Base-by-base conservation (phyloP, 2,329 filamentous ascomycete species). In the Zasmidium cellare region DNA sequence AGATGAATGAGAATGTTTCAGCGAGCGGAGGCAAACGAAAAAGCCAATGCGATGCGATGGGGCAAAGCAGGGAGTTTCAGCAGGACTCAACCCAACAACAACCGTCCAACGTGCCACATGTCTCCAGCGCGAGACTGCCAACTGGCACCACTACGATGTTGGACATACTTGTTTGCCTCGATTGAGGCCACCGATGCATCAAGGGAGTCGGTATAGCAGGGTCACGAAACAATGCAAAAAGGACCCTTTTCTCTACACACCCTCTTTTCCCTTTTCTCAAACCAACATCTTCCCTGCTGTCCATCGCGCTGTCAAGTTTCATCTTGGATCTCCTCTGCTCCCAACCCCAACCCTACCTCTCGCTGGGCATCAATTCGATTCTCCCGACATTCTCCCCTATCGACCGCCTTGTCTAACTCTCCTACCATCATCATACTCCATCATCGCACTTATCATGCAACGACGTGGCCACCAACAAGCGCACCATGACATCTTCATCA, bases 131-230 rank as follows among this genome's bases (percentile, higher is more conserved):
- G 50, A 48, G 14, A 25, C 41, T 31, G 35, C 51, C 35, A 46
- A 51, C 44, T 52, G 41, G 23, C 38, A 31, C 14, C 24, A n/a
- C n/a, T n/a, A n/a, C n/a, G n/a, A n/a, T n/a, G 7, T 22, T 19
- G 55, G 54, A 55, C 58, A 50, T 53, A 5, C n/a, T n/a, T n/a
- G 49, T 61, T 49, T 59, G 57, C 53, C 57, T 53, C 25, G 19
- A n/a, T 46, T 45, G 48, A 57, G 55, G 48, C 48, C 28, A 31
- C 53, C 46, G 52, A 35, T 54, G 24, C 38, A 16, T 47, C 28
- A n/a, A n/a, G n/a, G n/a, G n/a, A n/a, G n/a, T 18, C 46, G 22
- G 46, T 19, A 49, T 49, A 49, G 46, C 22, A 25, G 45, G 22
- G 6, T 28, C 25, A 28, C 25, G 6, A 28, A 5, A 47, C 19